Evolutionary conservation across 2,329 filamentous ascomycete genomes (phyloP), one percentile per base, ranked within the genome.

Genomic region (Trichoderma breve): DNA sequence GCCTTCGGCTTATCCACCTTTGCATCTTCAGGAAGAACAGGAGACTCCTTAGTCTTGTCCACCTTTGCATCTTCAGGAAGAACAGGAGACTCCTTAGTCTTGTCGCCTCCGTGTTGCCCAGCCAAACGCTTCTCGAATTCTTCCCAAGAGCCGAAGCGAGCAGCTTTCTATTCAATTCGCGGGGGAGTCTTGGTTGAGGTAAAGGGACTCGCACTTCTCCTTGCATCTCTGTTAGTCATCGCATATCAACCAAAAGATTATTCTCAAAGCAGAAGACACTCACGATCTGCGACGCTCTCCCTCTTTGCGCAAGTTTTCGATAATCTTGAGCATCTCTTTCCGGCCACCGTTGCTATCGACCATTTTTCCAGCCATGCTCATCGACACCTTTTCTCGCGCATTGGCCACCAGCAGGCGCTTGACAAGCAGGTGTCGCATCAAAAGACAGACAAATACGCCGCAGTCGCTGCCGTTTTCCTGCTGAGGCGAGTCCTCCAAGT

Each of bases 391-490:
- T 80, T 95, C 90, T 74, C 89, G 89, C 3, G 92, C 91, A 78
- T 94, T 92, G 9, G 93, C 94, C 75, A 88, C 89, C 72, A 99
- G 84, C 28, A 99, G 85, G 71, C 93, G 87, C 82, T 94, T 95
- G 65, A 98, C 86, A 21, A 99, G 87, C n/a, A 99, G 84, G 82
- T 98, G 93, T 63, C 94, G 90, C 95, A 99, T 99, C 74, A 95
- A 88, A 75, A 98, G 88, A 81, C 96, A 98, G 3, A 99, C 96
- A 80, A 95, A 98, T 1, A 99, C 93, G 21, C 96, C 96, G 77
- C 96, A 99, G 82, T 99, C 96, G 79, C 89, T 95, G 30, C 92
- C 90, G 76, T 98, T 98, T 76, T 95, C 92, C 81, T 99, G 96
- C 77, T 97, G 92, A 0, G 96, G 96, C 11, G 90, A 92, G 79